These are phyloP conservation scores for Verticillium zaregamsianum DNA, from an alignment of 2,329 filamentous ascomycete species.

Conservation along the genomic window DNA sequence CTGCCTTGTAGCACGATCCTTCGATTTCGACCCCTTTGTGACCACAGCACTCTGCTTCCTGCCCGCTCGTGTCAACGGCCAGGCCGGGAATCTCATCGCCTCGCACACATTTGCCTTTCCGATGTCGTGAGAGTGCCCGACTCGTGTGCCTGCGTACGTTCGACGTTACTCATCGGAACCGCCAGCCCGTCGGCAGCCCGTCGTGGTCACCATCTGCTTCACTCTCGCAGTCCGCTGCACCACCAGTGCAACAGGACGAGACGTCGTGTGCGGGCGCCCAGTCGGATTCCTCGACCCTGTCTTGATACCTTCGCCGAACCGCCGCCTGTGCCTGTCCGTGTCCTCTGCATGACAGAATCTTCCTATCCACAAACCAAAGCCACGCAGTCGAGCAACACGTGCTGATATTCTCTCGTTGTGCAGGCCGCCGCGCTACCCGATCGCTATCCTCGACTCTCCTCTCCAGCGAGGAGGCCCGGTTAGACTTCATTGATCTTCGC, in stretches of 20 bases:
- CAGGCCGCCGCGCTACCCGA: background rate
- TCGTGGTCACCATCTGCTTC: background rate
- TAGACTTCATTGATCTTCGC: background rate
- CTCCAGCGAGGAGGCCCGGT: background rate
- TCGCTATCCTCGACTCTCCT: background rate
- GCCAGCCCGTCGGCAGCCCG: background rate
- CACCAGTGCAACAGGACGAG: background rate
- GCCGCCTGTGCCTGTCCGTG: background rate
- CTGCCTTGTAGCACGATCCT: background rate
- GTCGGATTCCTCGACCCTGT: background rate
- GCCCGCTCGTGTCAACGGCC: background rate
- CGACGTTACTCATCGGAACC: background rate
- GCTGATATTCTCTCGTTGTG: background rate
- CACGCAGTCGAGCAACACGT: background rate
- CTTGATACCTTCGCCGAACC: background rate
- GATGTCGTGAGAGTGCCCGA: background rate
- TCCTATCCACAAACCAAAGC: background rate
- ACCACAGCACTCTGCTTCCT: background rate
- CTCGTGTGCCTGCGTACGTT: constrained; percentile 1
- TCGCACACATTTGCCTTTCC: background rate
- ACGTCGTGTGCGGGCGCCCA: background rate
- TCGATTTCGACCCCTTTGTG: background rate
- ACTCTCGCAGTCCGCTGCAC: background rate
- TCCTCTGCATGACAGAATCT: background rate
- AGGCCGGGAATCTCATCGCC: background rate